Conservation (phyloP, 768 basidiomycete genomes). For the Boletus bicolor region DNA sequence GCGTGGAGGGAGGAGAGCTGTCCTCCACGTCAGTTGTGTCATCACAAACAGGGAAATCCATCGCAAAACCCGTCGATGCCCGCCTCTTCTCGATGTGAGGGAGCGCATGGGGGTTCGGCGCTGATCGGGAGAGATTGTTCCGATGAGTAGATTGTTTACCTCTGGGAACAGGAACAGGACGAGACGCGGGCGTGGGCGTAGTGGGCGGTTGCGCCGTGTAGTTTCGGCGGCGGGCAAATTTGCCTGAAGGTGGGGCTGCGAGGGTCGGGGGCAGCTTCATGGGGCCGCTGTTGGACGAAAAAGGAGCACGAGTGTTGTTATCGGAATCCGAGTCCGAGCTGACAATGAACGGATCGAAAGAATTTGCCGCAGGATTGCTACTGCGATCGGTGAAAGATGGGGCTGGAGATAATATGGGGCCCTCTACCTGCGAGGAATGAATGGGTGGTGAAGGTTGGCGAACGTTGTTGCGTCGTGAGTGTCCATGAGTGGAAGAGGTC, state of each 20-base stretch:
- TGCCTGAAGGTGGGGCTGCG: conserved; percentile 48
- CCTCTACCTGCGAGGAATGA: conserved; percentile 68
- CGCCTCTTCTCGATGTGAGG: conserved; percentile 33
- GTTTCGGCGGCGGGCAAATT: conserved; percentile 58
- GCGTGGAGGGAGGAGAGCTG: conserved; percentile 49
- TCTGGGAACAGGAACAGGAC: conserved; percentile 52
- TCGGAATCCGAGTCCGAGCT: conserved; percentile 44
- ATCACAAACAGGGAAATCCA: conserved; percentile 68
- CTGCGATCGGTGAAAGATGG: conserved; percentile 26
- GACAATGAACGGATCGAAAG: conserved; percentile 48
- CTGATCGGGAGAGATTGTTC: conserved; percentile 47
- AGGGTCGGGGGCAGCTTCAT: conserved; percentile 40
- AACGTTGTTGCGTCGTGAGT: conserved; percentile 46
- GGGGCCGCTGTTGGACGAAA: conserved; percentile 15
- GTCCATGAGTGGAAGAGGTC: conserved; percentile 44
- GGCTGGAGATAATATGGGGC: conserved; percentile 25
- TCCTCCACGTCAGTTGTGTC: conserved; percentile 55
- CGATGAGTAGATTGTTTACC: conserved; percentile 12
- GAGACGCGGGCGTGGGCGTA: conserved; percentile 38
- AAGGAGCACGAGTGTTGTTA: conserved; percentile 33
- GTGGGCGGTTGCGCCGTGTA: conserved; percentile 29
- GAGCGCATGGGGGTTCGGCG: conserved; percentile 42
- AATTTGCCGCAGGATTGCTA: conserved; percentile 36
- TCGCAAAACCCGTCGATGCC: conserved; percentile 27
- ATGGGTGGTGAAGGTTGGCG: conserved; percentile 66